Evolutionary conservation across 495 filamentous ascomycete species (phyloP).

Genomic region (Penicillium pulvis): DNA sequence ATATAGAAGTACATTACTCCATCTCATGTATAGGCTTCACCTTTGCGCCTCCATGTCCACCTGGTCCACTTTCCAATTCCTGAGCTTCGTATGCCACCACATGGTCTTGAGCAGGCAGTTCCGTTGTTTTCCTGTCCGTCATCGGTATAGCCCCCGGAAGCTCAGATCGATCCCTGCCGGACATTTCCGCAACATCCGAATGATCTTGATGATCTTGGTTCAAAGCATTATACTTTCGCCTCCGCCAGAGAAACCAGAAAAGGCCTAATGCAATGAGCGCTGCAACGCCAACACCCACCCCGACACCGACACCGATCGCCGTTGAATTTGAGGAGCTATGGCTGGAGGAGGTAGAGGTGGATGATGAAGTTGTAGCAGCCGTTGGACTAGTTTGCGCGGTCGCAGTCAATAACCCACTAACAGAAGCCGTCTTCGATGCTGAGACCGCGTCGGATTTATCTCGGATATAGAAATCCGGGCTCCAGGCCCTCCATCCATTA

Average conservation of each 20-base stretch:
- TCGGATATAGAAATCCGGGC: constrained; percentile 9
- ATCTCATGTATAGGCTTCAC: not conserved
- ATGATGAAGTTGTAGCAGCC: not conserved
- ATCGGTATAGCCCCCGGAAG: not conserved
- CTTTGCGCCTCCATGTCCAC: not conserved
- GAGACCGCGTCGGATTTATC: not conserved
- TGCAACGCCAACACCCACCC: constrained; percentile 4
- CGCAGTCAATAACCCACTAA: constrained; percentile 4
- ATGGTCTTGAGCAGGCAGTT: not conserved
- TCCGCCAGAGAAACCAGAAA: constrained; percentile 3
- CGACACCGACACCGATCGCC: constrained; percentile 4
- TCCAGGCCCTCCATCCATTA: constrained; percentile 11
- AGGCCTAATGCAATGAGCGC: not conserved
- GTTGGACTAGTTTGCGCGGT: constrained; percentile 1
- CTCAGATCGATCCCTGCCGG: not conserved
- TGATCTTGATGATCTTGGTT: not conserved
- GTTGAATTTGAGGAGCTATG: constrained; percentile 3
- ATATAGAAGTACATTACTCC: not conserved
- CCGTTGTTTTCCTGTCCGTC: not conserved
- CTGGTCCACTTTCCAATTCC: not conserved
- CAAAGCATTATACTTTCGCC: not conserved
- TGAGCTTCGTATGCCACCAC: not conserved
- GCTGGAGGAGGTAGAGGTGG: not conserved
- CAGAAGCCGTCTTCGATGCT: not conserved
- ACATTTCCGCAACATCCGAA: not conserved